phyloP scores from a whole-genome alignment of 371 early-diverging fungal species.

The Mortierella sp. region DNA sequence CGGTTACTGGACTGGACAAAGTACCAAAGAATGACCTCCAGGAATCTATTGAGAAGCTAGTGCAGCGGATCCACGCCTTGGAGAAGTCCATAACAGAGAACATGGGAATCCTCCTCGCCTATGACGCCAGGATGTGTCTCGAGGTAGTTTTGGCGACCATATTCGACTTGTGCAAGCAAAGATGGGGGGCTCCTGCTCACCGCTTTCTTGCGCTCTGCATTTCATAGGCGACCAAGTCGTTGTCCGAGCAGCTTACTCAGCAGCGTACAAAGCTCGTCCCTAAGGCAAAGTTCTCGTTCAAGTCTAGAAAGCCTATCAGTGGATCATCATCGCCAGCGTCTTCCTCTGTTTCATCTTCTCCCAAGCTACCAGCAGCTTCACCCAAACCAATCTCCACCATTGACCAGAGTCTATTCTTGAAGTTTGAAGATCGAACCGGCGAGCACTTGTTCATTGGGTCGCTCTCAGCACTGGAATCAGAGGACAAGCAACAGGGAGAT shows the following conservation, averaged over 20 bases:
- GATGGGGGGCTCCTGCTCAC: too few relatives aligned
- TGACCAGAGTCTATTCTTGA: constrained; percentile 32
- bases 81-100: constrained; percentile 70
- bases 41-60: constrained; percentile 52
- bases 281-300: constrained; percentile 74
- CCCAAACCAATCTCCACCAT: constrained; percentile 6
- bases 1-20: constrained; percentile 26
- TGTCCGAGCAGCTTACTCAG: constrained; percentile 55
- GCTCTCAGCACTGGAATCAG: not conserved
- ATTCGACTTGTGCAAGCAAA: too few relatives aligned
- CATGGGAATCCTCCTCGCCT: constrained; percentile 67
- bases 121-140: constrained; percentile 70
- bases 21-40: constrained; percentile 52
- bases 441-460: constrained; percentile 43
- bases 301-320: constrained; percentile 58
- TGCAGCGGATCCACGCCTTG: constrained; percentile 61
- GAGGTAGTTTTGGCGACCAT: constrained; percentile 40
- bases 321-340: constrained; percentile 9
- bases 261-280: constrained; percentile 60
- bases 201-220: too few relatives aligned
- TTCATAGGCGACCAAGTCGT: constrained; percentile 64
- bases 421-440: constrained; percentile 31
- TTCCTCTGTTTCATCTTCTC: constrained; percentile 9
- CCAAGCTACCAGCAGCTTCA: constrained; percentile 7
- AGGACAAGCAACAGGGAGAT: too few relatives aligned